Base-by-base conservation (phyloP, 2,329 filamentous ascomycete genomes). In the Exophiala aquamarina region DNA sequence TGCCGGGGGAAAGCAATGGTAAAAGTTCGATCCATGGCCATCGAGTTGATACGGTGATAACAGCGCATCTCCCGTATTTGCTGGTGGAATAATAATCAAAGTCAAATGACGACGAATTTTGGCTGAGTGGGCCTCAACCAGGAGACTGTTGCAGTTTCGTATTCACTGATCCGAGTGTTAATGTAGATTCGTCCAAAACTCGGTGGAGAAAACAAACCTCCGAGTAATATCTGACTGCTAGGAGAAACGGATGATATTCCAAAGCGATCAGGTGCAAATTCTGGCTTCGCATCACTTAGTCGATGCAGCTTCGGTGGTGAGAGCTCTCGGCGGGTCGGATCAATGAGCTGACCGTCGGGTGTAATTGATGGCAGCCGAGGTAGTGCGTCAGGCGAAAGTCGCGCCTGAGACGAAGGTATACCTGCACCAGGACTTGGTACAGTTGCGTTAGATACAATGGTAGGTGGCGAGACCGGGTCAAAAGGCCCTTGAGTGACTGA, bases 291-390 rank as follows among this genome's bases (percentile, higher is more conserved):
- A 21, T 54, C 52, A 32, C 23, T 38, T 17, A 23, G 20, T 8
- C 31, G 41, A 32, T 39, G 43, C 20, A 18, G 35, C 36, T 37
- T 35, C 9, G 52, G 49, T 8, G 43, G 48, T 32, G 48, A 52
- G n/a, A 28, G 47, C 17, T 46, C 48, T 23, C 19, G 26, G 4
- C 15, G 13, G 15, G 44, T 47, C 10, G 43, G 33, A 32, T 54
- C 54, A 17, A 57, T 52, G 32, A 57, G 35, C 19, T 48, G 39
- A 14, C 54, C 54, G 26, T 45, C 50, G 6, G 52, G 32, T n/a
- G 54, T 57, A 35, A 57, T 57, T 7, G 54, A 57, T 13, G 54
- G 54, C 18, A 57, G 29, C n/a, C 54, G 51, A n/a, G 44, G 49
- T 5, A 40, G 21, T n/a, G 44, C 37, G 17, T 57, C 54, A 2